phyloP scores from a whole-genome alignment of 306 rosid genomes.

The Vachellia collinsii region DNA sequence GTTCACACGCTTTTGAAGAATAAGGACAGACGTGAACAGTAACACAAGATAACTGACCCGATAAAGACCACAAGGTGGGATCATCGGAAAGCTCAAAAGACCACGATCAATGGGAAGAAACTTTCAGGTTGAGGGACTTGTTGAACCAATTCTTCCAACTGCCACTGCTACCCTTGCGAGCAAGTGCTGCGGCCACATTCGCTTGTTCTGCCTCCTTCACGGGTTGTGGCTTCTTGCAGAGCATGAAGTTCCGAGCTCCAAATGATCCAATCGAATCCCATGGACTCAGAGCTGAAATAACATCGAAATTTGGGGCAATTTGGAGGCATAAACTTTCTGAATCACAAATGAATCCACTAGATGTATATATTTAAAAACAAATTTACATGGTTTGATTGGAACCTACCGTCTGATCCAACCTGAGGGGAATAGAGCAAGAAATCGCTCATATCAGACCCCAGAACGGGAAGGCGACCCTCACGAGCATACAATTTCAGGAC shows the following conservation, averaged over 20 bases:
- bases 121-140: constrained; percentile 69
- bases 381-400: background rate
- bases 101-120: constrained; percentile 63
- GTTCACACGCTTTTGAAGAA: constrained; percentile 1
- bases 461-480: constrained; percentile 88
- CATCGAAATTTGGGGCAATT: background rate
- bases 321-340: background rate
- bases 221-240: constrained; percentile 79
- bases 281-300: constrained; percentile 72
- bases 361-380: background rate
- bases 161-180: constrained; percentile 54
- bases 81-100: background rate
- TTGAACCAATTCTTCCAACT: constrained; percentile 92
- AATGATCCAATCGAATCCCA: constrained; percentile 80
- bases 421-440: constrained; percentile 77
- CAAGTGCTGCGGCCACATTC: constrained; percentile 5
- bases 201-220: constrained; percentile 36
- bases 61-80: background rate
- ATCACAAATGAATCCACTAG: background rate
- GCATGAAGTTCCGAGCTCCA: constrained; percentile 82
- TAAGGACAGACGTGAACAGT: background rate
- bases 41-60: background rate
- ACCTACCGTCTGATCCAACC: constrained; percentile 73
- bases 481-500: constrained; percentile 90
- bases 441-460: constrained; percentile 55